Percentiles rank a stretch among this genome's conserved stretches.
Evolutionary conservation across 805 yeast species (phyloP).

Genomic region (Metschnikowia shivogae): DNA sequence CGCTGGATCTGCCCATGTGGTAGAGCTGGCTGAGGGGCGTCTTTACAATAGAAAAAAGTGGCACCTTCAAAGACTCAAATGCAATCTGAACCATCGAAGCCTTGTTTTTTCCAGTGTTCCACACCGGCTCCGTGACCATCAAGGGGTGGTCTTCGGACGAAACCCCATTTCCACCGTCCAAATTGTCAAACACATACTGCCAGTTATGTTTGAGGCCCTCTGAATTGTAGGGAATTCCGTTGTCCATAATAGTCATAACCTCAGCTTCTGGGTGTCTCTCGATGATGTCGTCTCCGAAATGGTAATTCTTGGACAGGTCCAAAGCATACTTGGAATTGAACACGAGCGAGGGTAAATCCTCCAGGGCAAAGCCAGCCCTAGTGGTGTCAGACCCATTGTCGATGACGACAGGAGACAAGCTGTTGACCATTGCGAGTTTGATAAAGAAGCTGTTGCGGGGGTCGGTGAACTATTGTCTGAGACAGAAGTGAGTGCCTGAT

Average conservation of each 20-base stretch:
- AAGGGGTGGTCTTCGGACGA: constrained; percentile 63
- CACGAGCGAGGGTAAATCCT: constrained; percentile 56
- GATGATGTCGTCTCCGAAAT: constrained; percentile 47
- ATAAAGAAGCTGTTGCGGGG: not conserved
- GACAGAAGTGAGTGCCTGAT: not conserved
- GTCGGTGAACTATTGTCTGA: no score
- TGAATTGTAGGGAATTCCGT: constrained; percentile 69
- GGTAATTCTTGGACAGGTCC: constrained; percentile 26
- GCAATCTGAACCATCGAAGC: constrained; percentile 62
- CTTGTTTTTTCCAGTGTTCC: constrained; percentile 62
- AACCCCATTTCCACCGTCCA: constrained; percentile 40
- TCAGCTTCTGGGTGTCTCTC: constrained; percentile 43
- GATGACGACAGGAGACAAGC: constrained; percentile 60
- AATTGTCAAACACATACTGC: constrained; percentile 54
- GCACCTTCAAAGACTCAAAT: constrained; percentile 70
- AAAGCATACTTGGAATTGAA: constrained; percentile 54
- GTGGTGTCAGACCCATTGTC: constrained; percentile 65
- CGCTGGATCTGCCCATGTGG: constrained; percentile 73
- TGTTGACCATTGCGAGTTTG: constrained; percentile 21
- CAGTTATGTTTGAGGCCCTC: constrained; percentile 65
- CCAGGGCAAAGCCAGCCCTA: constrained; percentile 67
- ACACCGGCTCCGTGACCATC: constrained; percentile 58
- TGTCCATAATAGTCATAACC: constrained; percentile 56
- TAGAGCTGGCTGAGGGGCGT: constrained; percentile 75
- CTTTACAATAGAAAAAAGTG: constrained; percentile 70